Evolutionary conservation across 2,329 filamentous ascomycete genomes (phyloP), one percentile per base, ranked within the genome.

Genomic region (Pseudogymnoascus destructans): DNA sequence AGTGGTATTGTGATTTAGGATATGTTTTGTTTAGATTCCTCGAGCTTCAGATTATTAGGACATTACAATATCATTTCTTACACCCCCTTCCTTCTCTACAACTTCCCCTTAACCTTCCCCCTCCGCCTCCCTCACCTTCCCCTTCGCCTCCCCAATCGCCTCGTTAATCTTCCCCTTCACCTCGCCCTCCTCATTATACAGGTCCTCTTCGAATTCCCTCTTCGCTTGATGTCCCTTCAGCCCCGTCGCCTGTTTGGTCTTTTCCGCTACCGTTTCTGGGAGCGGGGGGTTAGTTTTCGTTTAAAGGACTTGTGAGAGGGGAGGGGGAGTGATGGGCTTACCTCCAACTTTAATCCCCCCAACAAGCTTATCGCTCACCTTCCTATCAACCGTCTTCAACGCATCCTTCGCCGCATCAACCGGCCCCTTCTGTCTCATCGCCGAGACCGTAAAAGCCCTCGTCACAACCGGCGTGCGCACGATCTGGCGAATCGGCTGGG

Each of bases 331-430:
- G 5, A 25, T 25, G 5, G 5, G 54, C 10, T 60, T 73, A 84
- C 82, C 69, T 55, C 77, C 77, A 52, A 74, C 72, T 63, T 85
- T 74, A 66, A 86, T 81, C 13, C 79, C 80, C 36, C 80, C 78
- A 25, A 84, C 78, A 15, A 85, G 67, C 67, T 81, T 84, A 67
- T 82, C 77, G 60, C 78, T 77, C 40, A 85, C 79, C 55, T 72
- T 75, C 27, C 79, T 75, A 71, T 85, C 80, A 5, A 83, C 79
- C 5, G 71, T 72, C 70, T 84, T 82, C 59, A 80, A 69, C 3
- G 75, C 75, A 61, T 85, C 80, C 70, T 84, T 85, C 64, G 79
- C 77, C 0, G 74, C 64, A 59, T 84, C 79, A 32, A 55, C 49
- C 8, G 30, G 25, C 2, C 49, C 49, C 49, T 32, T 55, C 13